Base-by-base conservation (phyloP, 2,329 filamentous ascomycete genomes). In the Colletotrichum acutatum region DNA sequence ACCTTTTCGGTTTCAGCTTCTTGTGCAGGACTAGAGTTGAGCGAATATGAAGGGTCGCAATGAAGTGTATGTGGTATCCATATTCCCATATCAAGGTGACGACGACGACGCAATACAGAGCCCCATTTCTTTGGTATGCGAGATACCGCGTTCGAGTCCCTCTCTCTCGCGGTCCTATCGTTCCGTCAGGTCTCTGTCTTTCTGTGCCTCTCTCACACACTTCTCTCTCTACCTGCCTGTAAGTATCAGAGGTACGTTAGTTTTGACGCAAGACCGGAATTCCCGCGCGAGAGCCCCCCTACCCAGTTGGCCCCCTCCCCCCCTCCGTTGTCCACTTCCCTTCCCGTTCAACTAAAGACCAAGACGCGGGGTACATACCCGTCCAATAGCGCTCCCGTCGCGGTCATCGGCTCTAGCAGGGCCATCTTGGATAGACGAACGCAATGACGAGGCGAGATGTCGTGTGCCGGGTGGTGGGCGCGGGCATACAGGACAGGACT, bases 311-410 rank as follows among this genome's bases (percentile, higher is more conserved):
- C 32, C 37, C 37, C 37, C 14, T 7, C 49, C 54, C 59, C 54
- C 56, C 32, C 32, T 53, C 34, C 19, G 66, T 52, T 24, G 26
- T 52, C 53, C 54, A 56, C 30, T 64, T 37, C 59, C 24, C 24
- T 63, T 60, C 58, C 56, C 46, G 24, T 49, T 49, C 56, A 34
- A 37, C 59, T 34, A 30, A 49, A 49, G 66, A 49, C 70, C 60
- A 72, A 65, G 66, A 70, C 56, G 70, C 60, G 70, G 70, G 70
- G 70, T 72, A 72, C 70, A 72, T 72, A 72, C 70, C 70, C 70
- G 70, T 57, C 70, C 70, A 70, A 70, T 72, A 72, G 70, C 70
- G 70, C 70, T 72, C 70, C 70, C 66, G 70, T 61, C 56, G 57
- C 34, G 19, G 24, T 42, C 65, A 61, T 49, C 54, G 56, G 56